Conservation (phyloP, 2,329 filamentous ascomycete genomes). For the Aspergillus neoniger region DNA sequence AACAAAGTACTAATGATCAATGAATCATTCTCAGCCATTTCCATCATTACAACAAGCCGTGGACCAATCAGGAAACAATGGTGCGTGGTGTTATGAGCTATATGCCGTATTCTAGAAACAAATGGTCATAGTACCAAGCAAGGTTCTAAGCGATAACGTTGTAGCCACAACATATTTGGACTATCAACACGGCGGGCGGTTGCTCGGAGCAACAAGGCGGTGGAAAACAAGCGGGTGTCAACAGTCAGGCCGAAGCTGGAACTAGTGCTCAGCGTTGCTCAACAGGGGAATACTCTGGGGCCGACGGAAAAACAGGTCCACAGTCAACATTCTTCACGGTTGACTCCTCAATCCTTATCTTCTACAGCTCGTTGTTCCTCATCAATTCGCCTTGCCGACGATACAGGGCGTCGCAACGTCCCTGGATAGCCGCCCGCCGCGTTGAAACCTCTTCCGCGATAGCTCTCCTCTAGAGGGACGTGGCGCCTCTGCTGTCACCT, state of each 20-base stretch:
- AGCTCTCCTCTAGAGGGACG: slow-evolving; percentile 24
- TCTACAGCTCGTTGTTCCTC: slow-evolving; percentile 16
- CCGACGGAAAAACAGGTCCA: slow-evolving; percentile 27
- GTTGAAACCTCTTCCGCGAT: slow-evolving; percentile 10
- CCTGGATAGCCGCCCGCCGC: slow-evolving; percentile 23
- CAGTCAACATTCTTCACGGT: slow-evolving; percentile 31
- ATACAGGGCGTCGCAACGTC: slow-evolving; percentile 22
- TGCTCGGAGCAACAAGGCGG: slow-evolving; percentile 37
- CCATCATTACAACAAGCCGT: background rate
- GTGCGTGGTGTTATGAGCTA: slow-evolving; percentile 4
- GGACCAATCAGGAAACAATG: background rate
- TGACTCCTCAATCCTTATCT: slow-evolving; percentile 14
- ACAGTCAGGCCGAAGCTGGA: slow-evolving; percentile 23
- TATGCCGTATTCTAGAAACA: background rate
- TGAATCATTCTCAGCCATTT: background rate
- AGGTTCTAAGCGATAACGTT: background rate
- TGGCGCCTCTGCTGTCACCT: slow-evolving; percentile 8
- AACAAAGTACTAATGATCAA: background rate
- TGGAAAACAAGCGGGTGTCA: slow-evolving; percentile 31
- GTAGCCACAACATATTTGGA: background rate
- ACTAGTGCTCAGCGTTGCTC: slow-evolving; percentile 17
- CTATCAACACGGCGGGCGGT: slow-evolving; percentile 27
- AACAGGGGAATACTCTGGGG: slow-evolving; percentile 20
- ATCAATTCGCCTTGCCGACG: slow-evolving; percentile 19
- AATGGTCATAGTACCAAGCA: background rate